Base-by-base conservation (phyloP, 441 rosid species). In the Sinapis alba region DNA sequence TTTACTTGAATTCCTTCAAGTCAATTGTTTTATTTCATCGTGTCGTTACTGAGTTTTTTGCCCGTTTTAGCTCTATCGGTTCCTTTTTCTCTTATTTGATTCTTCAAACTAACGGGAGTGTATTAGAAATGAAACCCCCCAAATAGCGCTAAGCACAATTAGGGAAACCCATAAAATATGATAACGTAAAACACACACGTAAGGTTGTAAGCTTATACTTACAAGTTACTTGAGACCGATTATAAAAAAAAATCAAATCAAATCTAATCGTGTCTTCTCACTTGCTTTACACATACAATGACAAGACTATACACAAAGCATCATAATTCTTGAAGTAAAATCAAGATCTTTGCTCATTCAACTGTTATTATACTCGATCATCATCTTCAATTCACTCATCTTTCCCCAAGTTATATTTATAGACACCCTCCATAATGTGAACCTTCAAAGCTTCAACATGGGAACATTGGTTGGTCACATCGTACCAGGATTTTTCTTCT, bases 401-500 rank as follows among this genome's bases (percentile, higher is more conserved):
- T 50, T 32, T 2, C 11, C 56, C 56, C 23, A 50, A 19, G 5
- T 51, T 51, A 19, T 51, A 51, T 51, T 75, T 77, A 50, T 65
- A 34, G 18, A n/a, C 26, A 50, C 69, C 36, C 0, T 71, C 63
- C 60, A 26, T 47, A 9, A 34, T 58, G 11, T 60, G 6, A 71
- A 50, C 64, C 36, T 59, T 61, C 27, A 71, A 24, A 65, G 51
- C 47, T 77, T 50, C 13, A 66, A 66, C 77, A 93, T 94, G 98
- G 98, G 98, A 32, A 80, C 86, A 74, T 85, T 88, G 24, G 87
- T 89, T 23, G 98, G 99, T 41, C 98, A 94, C 80, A 92, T 90
- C 0, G 74, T 82, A 24, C 97, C 98, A 3, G 97, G 97, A 0
- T 72, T 87, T 57, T 94, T 89, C 78, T 90, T 90, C 88, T 74